Percentiles rank a stretch among this genome's conserved stretches.
Evolutionary conservation across 495 filamentous ascomycete genomes (phyloP).

Genomic region (Penicillium odoratum): DNA sequence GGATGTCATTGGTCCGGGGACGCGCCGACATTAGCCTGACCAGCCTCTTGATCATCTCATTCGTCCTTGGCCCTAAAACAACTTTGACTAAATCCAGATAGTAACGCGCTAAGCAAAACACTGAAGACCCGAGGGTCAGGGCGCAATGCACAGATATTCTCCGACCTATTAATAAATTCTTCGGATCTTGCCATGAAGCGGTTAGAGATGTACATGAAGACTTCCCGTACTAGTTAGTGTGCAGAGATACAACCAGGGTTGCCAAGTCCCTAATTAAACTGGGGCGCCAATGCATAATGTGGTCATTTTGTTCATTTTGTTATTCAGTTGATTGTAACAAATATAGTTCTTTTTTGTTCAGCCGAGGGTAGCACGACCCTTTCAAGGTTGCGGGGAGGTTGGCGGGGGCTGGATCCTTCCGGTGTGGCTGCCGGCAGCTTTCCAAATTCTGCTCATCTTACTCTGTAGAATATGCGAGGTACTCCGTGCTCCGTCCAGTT

Average conservation of each 20-base stretch:
- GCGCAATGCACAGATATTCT: slow-evolving; percentile 16
- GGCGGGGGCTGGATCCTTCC: not conserved
- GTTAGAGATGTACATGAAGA: slow-evolving; percentile 26
- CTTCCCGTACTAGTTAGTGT: slow-evolving; percentile 32
- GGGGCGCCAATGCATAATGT: not conserved
- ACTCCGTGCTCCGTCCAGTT: too few relatives aligned
- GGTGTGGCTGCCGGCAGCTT: not conserved
- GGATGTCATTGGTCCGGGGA: slow-evolving; percentile 21
- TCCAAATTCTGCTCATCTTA: not conserved
- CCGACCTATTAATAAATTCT: slow-evolving; percentile 30
- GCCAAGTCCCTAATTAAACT: not conserved
- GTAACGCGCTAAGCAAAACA: slow-evolving; percentile 34
- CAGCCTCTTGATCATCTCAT: slow-evolving; percentile 21
- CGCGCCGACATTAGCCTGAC: slow-evolving; percentile 20
- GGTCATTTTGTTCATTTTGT: not conserved
- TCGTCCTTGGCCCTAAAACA: slow-evolving; percentile 16
- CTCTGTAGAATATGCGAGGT: not conserved
- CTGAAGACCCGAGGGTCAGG: slow-evolving; percentile 18
- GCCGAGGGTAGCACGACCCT: not conserved
- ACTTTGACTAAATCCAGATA: slow-evolving; percentile 24
- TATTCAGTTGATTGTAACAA: not conserved
- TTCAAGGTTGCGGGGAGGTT: not conserved
- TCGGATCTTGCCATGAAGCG: slow-evolving; percentile 17
- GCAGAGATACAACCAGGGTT: slow-evolving; percentile 21
- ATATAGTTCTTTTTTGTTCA: not conserved